Evolutionary conservation across 2,329 filamentous ascomycete species (phyloP).

Genomic region (Keithomyces neogunnii): DNA sequence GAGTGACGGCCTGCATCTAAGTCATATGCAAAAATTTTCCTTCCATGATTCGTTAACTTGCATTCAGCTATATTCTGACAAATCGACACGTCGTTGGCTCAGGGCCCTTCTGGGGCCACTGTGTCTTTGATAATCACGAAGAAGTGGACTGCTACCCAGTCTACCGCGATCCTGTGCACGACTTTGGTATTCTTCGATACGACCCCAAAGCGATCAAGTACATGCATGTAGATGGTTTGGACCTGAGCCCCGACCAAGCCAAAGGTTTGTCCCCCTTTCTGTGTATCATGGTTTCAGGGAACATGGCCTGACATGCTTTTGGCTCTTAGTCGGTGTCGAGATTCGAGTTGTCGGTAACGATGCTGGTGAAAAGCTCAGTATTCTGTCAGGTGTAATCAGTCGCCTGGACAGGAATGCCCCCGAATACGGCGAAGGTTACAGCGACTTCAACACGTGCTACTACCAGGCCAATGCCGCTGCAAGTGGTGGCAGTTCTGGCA

Average conservation of each 20-base stretch:
- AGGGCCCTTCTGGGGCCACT: slow-evolving; percentile 96
- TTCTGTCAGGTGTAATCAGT: slow-evolving; percentile 94
- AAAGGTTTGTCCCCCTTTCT: slow-evolving; percentile 37
- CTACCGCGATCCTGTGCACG: slow-evolving; percentile 96
- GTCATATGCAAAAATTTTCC: not conserved
- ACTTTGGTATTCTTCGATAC: slow-evolving; percentile 95
- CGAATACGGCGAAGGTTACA: slow-evolving; percentile 95
- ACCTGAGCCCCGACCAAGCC: slow-evolving; percentile 77
- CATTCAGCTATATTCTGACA: slow-evolving; percentile 63
- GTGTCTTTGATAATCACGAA: slow-evolving; percentile 98
- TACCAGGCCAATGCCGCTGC: slow-evolving; percentile 97
- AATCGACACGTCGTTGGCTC: slow-evolving; percentile 91
- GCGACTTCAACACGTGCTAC: slow-evolving; percentile 93
- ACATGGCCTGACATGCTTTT: not conserved
- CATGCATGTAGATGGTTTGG: slow-evolving; percentile 77
- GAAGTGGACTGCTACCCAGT: slow-evolving; percentile 93
- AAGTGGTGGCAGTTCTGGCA: slow-evolving; percentile 95
- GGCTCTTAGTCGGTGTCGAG: slow-evolving; percentile 65
- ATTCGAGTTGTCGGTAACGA: slow-evolving; percentile 98
- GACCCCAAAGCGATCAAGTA: slow-evolving; percentile 95
- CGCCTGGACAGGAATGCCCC: slow-evolving; percentile 92
- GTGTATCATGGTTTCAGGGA: not conserved
- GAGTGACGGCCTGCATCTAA: not conserved
- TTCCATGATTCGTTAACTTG: not conserved
- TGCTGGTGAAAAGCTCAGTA: slow-evolving; percentile 96